Evolutionary conservation across 371 early-diverging fungal species (phyloP).

Genomic region (Syncephalastrum monosporum): DNA sequence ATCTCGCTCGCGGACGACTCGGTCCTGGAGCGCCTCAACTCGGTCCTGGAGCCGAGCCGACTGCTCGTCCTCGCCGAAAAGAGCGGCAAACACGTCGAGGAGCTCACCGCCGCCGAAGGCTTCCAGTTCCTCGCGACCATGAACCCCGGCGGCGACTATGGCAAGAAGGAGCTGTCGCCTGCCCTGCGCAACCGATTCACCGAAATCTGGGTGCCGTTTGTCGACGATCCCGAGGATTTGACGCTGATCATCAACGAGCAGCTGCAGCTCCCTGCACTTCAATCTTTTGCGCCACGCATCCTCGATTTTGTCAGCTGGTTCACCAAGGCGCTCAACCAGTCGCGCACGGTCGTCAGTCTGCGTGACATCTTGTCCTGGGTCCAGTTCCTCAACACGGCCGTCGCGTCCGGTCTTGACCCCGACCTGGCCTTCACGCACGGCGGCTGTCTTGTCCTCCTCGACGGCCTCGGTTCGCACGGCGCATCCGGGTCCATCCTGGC

Average conservation of each 20-base stretch:
- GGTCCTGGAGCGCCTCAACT: conserved; percentile 98
- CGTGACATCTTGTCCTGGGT: conserved; percentile 96
- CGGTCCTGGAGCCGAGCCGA: conserved; percentile 93
- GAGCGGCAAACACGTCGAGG: conserved; percentile 72
- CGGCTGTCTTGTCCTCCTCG: conserved; percentile 90
- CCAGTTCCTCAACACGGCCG: conserved; percentile 69
- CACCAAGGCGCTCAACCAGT: conserved; percentile 44
- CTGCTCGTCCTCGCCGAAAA: conserved; percentile 94
- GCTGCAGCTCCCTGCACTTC: conserved; percentile 43
- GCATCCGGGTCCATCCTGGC: conserved; percentile 68
- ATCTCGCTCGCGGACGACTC: conserved; percentile 99
- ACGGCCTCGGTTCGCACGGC: conserved; percentile 91
- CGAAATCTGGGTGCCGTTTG: conserved; percentile 96
- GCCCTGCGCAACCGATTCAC: conserved; percentile 99
- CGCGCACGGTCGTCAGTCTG: conserved; percentile 66
- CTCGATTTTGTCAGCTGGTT: conserved; percentile 63
- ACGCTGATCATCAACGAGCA: conserved; percentile 72
- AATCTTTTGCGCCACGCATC: conserved; percentile 38
- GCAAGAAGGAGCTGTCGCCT: conserved; percentile 99
- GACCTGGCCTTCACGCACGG: conserved; percentile 83
- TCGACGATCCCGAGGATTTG: conserved; percentile 80
- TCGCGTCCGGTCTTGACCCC: conserved; percentile 31
- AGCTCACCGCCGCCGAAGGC: conserved; percentile 65
- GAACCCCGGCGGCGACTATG: conserved; percentile 99
- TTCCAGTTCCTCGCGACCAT: conserved; percentile 99